Evolutionary conservation across 1,139 yeast genomes (phyloP).

Genomic region (Geotrichum aggregatum): DNA sequence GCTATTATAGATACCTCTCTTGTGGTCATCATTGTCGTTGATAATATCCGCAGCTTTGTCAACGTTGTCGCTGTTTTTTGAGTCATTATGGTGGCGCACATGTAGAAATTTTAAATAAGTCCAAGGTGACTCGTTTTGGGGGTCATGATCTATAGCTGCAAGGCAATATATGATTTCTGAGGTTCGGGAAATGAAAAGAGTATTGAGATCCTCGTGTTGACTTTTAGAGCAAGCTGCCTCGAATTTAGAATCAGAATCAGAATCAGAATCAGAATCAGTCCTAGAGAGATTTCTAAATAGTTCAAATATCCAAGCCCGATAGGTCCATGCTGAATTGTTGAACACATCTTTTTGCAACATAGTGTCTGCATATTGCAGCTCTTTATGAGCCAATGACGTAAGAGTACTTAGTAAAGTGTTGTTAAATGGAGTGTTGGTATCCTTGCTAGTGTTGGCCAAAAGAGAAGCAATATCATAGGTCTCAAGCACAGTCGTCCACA

Average conservation of each 20-base stretch:
- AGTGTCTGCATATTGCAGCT: slow-evolving; percentile 50
- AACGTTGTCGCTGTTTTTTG: not conserved
- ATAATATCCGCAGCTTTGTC: not conserved
- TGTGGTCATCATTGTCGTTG: not conserved
- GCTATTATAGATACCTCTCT: too few species aligned
- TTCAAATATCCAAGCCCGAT: slow-evolving; percentile 57
- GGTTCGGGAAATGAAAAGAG: slow-evolving; percentile 9
- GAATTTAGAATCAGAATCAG: not conserved
- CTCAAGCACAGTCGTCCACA: not conserved
- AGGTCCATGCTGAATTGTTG: slow-evolving; percentile 94
- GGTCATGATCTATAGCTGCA: slow-evolving; percentile 51
- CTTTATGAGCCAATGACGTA: slow-evolving; percentile 36
- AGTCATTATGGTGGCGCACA: slow-evolving; percentile 33
- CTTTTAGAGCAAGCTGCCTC: too few species aligned
- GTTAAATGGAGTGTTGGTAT: not conserved
- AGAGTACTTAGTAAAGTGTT: not conserved
- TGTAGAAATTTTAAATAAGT: slow-evolving; percentile 66
- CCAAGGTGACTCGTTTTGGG: slow-evolving; percentile 89
- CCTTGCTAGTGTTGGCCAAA: not conserved
- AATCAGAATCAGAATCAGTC: not conserved
- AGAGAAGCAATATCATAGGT: not conserved
- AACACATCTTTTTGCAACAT: slow-evolving; percentile 61
- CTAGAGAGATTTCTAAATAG: slow-evolving; percentile 1
- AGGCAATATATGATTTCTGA: slow-evolving; percentile 49
- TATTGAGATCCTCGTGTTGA: too few species aligned